These are phyloP conservation scores for Candida pseudoglaebosa DNA, from an alignment of 805 yeast species.

Conservation along the genomic window DNA sequence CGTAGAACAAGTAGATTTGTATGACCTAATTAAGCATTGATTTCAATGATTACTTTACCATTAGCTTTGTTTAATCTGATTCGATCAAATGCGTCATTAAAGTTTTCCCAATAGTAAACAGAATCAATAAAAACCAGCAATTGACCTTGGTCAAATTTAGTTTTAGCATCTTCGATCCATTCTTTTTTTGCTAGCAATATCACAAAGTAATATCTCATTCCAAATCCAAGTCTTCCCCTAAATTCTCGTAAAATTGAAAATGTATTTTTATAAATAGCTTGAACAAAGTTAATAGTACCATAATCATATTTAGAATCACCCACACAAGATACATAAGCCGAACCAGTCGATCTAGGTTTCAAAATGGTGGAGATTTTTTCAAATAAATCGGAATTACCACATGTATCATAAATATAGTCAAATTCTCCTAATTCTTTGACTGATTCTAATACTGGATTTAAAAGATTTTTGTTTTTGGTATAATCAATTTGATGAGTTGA, in stretches of 20 bases:
- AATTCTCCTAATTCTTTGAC: constrained; percentile 37
- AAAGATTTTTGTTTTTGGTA: constrained; percentile 35
- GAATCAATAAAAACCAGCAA: constrained; percentile 51
- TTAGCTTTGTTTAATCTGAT: constrained; percentile 46
- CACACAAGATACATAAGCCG: constrained; percentile 50
- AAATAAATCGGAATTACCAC: constrained; percentile 54
- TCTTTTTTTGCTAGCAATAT: constrained; percentile 2
- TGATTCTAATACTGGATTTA: constrained; percentile 31
- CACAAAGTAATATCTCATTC: not conserved
- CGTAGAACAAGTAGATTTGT: too few relatives aligned
- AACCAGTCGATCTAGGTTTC: constrained; percentile 32
- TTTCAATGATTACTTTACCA: constrained; percentile 62
- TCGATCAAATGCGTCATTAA: constrained; percentile 46
- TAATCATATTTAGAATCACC: constrained; percentile 44
- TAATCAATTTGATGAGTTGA: constrained; percentile 60
- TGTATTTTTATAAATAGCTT: not conserved
- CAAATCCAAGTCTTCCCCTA: not conserved
- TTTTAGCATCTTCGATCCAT: constrained; percentile 21
- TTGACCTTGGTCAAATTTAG: constrained; percentile 43
- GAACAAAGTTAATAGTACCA: not conserved
- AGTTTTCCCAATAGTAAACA: constrained; percentile 46
- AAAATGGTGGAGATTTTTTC: constrained; percentile 38
- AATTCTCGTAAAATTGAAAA: not conserved
- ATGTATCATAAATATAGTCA: constrained; percentile 62
- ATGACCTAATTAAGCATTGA: too few relatives aligned